Evolutionary conservation across 805 yeast genomes (phyloP).

Genomic region (Myxozyma vanderwaltii): DNA sequence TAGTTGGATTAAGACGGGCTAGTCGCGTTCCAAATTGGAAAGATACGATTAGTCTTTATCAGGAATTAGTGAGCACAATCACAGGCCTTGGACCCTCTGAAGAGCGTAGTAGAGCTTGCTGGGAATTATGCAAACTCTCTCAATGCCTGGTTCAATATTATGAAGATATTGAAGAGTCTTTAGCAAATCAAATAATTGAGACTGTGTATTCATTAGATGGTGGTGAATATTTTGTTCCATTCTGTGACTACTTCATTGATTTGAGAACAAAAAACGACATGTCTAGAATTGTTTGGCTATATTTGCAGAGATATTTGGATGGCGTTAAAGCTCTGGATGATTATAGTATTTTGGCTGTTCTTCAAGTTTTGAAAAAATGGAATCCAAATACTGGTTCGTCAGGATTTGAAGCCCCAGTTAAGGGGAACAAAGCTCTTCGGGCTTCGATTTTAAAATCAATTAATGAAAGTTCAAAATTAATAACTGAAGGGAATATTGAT

Average conservation of each 20-base stretch:
- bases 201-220: constrained; percentile 9
- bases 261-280: not conserved
- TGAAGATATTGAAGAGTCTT: constrained; percentile 7
- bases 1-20: constrained; percentile 45
- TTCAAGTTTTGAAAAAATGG: constrained; percentile 9
- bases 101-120: not conserved
- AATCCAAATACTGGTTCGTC: not conserved
- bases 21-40: constrained; percentile 44
- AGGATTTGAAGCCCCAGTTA: constrained; percentile 3
- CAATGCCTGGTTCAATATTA: constrained; percentile 14
- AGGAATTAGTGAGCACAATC: not conserved
- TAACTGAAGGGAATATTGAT: not conserved
- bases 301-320: constrained; percentile 24
- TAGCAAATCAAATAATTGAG: constrained; percentile 11
- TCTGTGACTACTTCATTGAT: constrained; percentile 19
- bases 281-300: constrained; percentile 14
- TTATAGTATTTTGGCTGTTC: constrained; percentile 10
- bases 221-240: constrained; percentile 13
- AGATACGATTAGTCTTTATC: constrained; percentile 9
- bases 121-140: constrained; percentile 28
- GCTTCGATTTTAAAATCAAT: not conserved
- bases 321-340: constrained; percentile 3
- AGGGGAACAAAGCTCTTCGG: constrained; percentile 8
- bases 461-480: not conserved
- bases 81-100: not conserved